These are phyloP conservation scores for Plectranthus barbatus DNA, from an alignment of 257 asterid genomes.

Conservation along the genomic window DNA sequence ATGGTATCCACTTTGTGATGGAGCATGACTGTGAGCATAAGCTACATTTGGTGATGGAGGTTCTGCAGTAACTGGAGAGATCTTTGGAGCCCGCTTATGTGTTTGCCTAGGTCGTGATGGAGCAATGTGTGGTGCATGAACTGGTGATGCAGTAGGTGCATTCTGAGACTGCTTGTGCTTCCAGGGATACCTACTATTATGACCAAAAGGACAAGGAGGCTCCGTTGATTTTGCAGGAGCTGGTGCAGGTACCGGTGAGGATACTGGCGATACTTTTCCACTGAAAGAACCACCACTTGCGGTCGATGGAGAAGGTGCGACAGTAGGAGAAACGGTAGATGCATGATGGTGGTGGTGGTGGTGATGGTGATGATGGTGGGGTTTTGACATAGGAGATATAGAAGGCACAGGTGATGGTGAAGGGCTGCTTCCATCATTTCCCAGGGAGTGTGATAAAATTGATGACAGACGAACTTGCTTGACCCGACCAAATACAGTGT, in stretches of 20 bases:
- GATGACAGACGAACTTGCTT: conserved; percentile 93
- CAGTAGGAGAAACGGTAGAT: conserved; percentile 37
- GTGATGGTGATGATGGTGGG: conserved; percentile 43
- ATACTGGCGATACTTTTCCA: conserved; percentile 28
- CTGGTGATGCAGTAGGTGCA: conserved; percentile 53
- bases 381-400: conserved; percentile 37
- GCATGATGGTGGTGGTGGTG: conserved; percentile 32
- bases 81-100: conserved; percentile 25
- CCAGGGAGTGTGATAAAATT: conserved; percentile 50
- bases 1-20: conserved; percentile 34
- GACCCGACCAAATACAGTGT: conserved; percentile 88
- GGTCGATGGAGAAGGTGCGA: conserved; percentile 57
- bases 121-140: conserved; percentile 42
- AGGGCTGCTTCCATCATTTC: conserved; percentile 30
- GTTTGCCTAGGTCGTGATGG: conserved; percentile 34
- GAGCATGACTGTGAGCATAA: conserved; percentile 47
- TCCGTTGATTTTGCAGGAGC: conserved; percentile 30
- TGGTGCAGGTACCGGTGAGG: conserved; percentile 46
- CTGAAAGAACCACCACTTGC: conserved; percentile 19
- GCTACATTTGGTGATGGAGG: conserved; percentile 48
- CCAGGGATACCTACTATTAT: conserved; percentile 39
- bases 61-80: conserved; percentile 33
- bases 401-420: conserved; percentile 48
- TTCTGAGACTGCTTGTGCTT: conserved; percentile 32
- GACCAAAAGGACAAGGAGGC: conserved; percentile 59